These are phyloP conservation scores for Aspergillus biplanus DNA, from an alignment of 495 filamentous ascomycete species.

Conservation along the genomic window DNA sequence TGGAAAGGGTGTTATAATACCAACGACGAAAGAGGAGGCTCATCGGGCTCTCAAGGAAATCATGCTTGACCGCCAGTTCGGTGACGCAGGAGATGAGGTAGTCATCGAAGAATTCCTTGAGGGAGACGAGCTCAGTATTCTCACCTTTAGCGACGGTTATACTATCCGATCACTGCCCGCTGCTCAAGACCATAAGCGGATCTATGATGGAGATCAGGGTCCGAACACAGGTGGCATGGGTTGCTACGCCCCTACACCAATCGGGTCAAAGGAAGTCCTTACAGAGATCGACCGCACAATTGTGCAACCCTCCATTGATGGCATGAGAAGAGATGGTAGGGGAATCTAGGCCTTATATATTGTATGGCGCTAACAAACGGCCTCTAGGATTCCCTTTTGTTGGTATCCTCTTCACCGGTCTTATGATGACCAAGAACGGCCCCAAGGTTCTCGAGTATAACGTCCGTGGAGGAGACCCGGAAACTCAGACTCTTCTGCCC, in stretches of 20 bases:
- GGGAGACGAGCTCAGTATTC: constrained; percentile 89
- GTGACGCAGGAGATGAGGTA: constrained; percentile 84
- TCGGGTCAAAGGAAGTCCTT: constrained; percentile 74
- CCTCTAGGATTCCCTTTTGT: constrained; percentile 67
- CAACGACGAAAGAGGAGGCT: constrained; percentile 78
- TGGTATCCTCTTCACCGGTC: constrained; percentile 89
- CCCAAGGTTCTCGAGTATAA: constrained; percentile 96
- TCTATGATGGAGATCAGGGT: constrained; percentile 87
- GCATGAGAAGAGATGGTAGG: constrained; percentile 76
- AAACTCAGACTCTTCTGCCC: constrained; percentile 90
- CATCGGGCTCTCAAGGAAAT: constrained; percentile 81
- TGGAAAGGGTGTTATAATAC: constrained; percentile 92
- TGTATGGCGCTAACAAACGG: constrained; percentile 4
- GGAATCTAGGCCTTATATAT: not conserved
- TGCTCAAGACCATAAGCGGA: constrained; percentile 95
- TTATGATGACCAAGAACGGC: constrained; percentile 91
- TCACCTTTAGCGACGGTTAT: constrained; percentile 89
- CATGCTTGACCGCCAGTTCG: constrained; percentile 88
- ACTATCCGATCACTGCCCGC: constrained; percentile 84
- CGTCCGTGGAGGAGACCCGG: constrained; percentile 93
- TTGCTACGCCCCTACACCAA: constrained; percentile 88
- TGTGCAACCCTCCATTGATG: constrained; percentile 86
- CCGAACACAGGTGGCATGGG: constrained; percentile 99
- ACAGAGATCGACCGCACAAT: constrained; percentile 80
- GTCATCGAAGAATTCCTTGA: constrained; percentile 95